phyloP scores from a whole-genome alignment of 2,329 filamentous ascomycete species.

The Scedosporium boydii region DNA sequence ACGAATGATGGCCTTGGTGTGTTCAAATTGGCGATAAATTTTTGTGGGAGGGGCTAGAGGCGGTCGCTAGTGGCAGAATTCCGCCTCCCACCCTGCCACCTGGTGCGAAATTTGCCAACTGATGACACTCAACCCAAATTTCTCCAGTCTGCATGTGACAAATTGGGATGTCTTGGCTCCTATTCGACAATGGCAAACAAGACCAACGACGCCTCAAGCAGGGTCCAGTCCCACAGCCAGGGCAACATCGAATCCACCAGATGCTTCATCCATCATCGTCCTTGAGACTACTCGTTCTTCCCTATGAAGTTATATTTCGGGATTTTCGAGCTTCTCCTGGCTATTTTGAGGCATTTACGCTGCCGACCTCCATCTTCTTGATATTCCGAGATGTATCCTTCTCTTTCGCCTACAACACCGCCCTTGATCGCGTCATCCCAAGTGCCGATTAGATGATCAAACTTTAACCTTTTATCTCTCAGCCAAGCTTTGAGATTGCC shows the following conservation, averaged over 20 bases:
- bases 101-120: neutral
- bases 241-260: neutral
- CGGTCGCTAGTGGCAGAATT: conserved; percentile 28
- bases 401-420: neutral
- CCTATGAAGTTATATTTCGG: too few species aligned
- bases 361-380: neutral
- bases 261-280: neutral
- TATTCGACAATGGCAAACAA: neutral
- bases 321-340: too few species aligned
- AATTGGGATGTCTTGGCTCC: neutral
- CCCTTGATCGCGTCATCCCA: conserved; percentile 5
- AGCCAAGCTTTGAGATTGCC: too few species aligned
- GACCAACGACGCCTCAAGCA: neutral
- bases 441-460: conserved; percentile 1
- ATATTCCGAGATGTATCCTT: neutral
- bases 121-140: neutral
- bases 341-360: too few species aligned
- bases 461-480: neutral
- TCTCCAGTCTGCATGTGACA: neutral
- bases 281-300: too few species aligned
- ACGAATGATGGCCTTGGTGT: conserved; percentile 17
- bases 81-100: neutral
- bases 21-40: conserved; percentile 32
- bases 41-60: conserved; percentile 33
- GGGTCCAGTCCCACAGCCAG: neutral